phyloP scores from a whole-genome alignment of 73 alveolate species.

The Stentor roeselii region DNA sequence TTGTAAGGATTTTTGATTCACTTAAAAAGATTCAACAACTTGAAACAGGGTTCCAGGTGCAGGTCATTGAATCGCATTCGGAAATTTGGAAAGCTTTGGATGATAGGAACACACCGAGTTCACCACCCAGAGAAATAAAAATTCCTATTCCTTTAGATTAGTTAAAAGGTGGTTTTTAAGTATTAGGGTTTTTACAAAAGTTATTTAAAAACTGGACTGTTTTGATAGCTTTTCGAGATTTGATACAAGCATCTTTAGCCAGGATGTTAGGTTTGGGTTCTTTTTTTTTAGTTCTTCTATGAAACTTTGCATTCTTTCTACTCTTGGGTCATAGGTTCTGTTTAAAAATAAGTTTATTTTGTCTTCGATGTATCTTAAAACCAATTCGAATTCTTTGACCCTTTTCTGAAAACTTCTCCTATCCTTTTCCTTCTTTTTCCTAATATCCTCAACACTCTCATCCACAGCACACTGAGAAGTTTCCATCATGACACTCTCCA shows the following conservation, averaged over 20 bases:
- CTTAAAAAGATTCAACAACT: neutral
- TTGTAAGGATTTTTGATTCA: neutral
- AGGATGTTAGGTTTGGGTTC: neutral
- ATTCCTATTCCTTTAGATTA: neutral
- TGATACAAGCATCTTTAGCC: neutral
- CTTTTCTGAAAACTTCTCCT: constrained; percentile 23
- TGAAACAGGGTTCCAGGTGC: neutral
- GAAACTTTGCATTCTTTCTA: neutral
- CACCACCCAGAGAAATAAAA: neutral
- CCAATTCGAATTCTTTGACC: constrained; percentile 27
- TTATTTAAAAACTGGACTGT: too few relatives aligned
- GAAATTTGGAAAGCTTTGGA: neutral
- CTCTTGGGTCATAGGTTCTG: neutral
- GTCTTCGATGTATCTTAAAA: constrained; percentile 25
- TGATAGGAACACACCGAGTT: neutral
- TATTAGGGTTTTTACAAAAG: too few relatives aligned
- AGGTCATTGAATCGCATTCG: neutral
- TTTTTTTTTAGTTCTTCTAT: neutral
- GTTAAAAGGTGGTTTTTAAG: too few relatives aligned
- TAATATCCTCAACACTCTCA: neutral
- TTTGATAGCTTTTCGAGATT: neutral
- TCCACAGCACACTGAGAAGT: neutral
- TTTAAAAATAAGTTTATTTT: neutral
- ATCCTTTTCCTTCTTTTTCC: constrained; percentile 24
- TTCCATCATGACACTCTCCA: neutral